Base-by-base conservation (phyloP, 1,284 basidiomycete genomes). In the Fistulina hepatica region DNA sequence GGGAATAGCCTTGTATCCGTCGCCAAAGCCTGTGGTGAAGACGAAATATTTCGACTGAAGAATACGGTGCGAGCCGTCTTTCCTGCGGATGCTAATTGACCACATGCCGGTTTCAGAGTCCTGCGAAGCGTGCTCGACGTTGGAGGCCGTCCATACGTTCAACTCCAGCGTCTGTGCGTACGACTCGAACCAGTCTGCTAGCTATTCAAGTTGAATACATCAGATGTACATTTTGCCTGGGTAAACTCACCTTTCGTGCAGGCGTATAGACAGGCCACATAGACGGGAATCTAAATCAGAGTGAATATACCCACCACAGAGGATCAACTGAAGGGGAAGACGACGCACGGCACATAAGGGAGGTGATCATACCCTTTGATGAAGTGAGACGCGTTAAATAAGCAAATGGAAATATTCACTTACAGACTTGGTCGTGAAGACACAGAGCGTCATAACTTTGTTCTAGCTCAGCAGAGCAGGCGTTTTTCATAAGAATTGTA, bases 171-270 rank as follows among this genome's bases (percentile, higher is more conserved):
- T 53, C 21, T 75, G 64, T 2, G 72, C 78, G 51, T 81, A 84
- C 33, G 59, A 57, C 52, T 83, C 77, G 12, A 82, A 63, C 75
- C 78, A 84, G 49, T 79, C 69, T 2, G 73, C 79, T 13, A 82
- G 61, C 69, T 80, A 16, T 4, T 30, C 6, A n/a, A 34, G 7
- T 42, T 23, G 22, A 35, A 16, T 23, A 17, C 11, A 41, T 7
- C 13, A 31, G 28, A 5, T 9, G 3, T 9, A 8, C 28, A n/a
- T 31, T 3, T 16, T 11, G 19, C 15, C 9, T 8, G 28, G 9
- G 11, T 10, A 12, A 16, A 27, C 44, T 11, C 37, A 68, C 69
- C 56, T 75, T 73, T 15, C 55, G 58, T 11, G 73, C 70, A 1
- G 76, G 73, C 0, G 71, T 67, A 47, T 68, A 76, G 1, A 73